Evolutionary conservation across 768 basidiomycete genomes (phyloP), one percentile per base, ranked within the genome.

Genomic region (Inosperma sp.): DNA sequence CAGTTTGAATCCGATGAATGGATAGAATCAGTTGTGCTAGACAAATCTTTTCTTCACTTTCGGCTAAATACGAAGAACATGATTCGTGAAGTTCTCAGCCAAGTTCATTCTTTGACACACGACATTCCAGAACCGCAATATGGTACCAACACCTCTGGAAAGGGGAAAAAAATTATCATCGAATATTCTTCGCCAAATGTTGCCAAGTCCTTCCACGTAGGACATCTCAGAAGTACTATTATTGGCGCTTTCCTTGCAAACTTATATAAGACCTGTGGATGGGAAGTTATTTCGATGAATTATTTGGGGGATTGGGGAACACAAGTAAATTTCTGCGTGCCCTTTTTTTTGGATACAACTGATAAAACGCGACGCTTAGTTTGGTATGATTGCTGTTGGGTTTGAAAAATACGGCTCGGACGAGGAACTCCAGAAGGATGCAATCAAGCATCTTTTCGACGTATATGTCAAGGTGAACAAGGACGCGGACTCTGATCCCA

Each of bases 241-340:
- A 95, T 98, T 63, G 95, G 95, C n/a, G 86, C 90, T 0, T 96
- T 96, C 73, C 68, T 97, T 52, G 75, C 81, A 8, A 97, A 97
- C 69, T 60, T 97, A 34, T 95, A 98, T 75, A 86, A 84, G 62
- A 79, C 90, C 6, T 91, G 86, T 60, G 94, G 95, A 13, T 98
- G 92, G 93, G 80, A 92, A 6, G 93, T 94, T n/a, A 68, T 80
- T 30, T 79, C 87, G 2, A 73, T 97, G 69, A 99, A 99, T 66
- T 99, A 99, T 65, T 79, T 97, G 13, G 95, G 95, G 2, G 95
- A 97, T 63, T 98, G 94, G 95, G 95, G 95, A 19, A 97, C 93
- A 34, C 95, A 97, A 79, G 93, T 92, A 31, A 12, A 23, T 30
- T 16, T 40, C n/a, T 7, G 19, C n/a, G n/a, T n/a, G n/a, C n/a